Evolutionary conservation across 352 stramenopile species (phyloP).

Genomic region (Phytophthora sp.): DNA sequence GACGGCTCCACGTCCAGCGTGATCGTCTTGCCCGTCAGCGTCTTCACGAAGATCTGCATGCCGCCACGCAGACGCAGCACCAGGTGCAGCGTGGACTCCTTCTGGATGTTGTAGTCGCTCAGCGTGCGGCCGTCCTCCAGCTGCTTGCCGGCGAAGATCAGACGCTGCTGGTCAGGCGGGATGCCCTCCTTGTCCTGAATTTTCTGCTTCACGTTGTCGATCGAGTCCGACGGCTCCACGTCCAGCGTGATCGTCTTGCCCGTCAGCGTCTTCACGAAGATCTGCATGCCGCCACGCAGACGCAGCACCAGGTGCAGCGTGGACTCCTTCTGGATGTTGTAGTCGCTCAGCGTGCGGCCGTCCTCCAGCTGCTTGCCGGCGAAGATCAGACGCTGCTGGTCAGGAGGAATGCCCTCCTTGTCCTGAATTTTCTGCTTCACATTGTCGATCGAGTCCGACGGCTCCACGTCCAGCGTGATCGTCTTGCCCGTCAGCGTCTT

Average conservation of each 20-base stretch:
- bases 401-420: slow-evolving; percentile 90
- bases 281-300: slow-evolving; percentile 60
- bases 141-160: slow-evolving; percentile 33
- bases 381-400: slow-evolving; percentile 97
- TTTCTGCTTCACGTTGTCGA: slow-evolving; percentile 31
- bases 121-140: slow-evolving; percentile 26
- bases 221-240: slow-evolving; percentile 27
- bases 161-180: slow-evolving; percentile 27
- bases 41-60: slow-evolving; percentile 31
- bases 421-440: slow-evolving; percentile 88
- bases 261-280: slow-evolving; percentile 30
- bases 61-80: slow-evolving; percentile 27
- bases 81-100: slow-evolving; percentile 35
- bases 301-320: slow-evolving; percentile 96
- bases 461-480: slow-evolving; percentile 49
- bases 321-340: slow-evolving; percentile 96
- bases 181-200: slow-evolving; percentile 35
- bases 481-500: slow-evolving; percentile 74
- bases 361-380: slow-evolving; percentile 96
- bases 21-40: slow-evolving; percentile 84
- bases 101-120: slow-evolving; percentile 38
- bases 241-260: slow-evolving; percentile 31
- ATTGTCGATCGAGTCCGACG: slow-evolving; percentile 33
- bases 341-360: slow-evolving; percentile 92
- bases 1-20: slow-evolving; percentile 30